Evolutionary conservation across 2,329 filamentous ascomycete genomes (phyloP).

Genomic region (Ophioceras dolichostomum): DNA sequence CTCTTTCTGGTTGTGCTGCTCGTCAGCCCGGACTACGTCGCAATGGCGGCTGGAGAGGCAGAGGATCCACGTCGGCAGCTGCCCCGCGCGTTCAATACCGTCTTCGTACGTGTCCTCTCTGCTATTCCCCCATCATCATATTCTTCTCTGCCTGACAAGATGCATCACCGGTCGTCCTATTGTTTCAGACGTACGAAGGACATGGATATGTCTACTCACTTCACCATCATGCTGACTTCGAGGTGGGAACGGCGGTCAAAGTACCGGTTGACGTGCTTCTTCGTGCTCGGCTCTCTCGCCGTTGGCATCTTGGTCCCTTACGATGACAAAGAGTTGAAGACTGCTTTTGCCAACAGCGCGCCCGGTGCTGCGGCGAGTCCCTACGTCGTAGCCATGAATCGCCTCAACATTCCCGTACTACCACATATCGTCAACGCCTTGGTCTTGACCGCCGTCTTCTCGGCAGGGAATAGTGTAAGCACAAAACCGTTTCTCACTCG

Average conservation of each 20-base stretch:
- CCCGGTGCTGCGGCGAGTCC: slow-evolving; percentile 27
- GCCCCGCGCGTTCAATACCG: slow-evolving; percentile 58
- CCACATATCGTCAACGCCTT: slow-evolving; percentile 49
- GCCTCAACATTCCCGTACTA: slow-evolving; percentile 31
- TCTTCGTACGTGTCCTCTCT: slow-evolving; percentile 36
- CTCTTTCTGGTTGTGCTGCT: too few species aligned
- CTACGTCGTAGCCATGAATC: slow-evolving; percentile 29
- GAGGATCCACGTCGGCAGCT: slow-evolving; percentile 53
- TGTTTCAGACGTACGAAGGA: too few species aligned
- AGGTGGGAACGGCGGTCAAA: too few species aligned
- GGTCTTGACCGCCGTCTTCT: slow-evolving; percentile 18
- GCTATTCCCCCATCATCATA: too few species aligned
- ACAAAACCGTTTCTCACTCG: too few species aligned
- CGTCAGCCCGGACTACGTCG: slow-evolving; percentile 53
- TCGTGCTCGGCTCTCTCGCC: slow-evolving; percentile 53
- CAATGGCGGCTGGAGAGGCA: slow-evolving; percentile 42
- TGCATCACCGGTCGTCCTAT: too few species aligned
- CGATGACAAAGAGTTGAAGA: slow-evolving; percentile 38
- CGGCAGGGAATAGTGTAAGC: slow-evolving; percentile 26
- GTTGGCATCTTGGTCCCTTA: slow-evolving; percentile 48
- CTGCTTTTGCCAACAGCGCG: slow-evolving; percentile 35
- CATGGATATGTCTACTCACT: too few species aligned
- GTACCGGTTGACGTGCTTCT: slow-evolving; percentile 59
- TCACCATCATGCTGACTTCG: too few species aligned
- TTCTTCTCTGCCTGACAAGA: too few species aligned